phyloP scores from a whole-genome alignment of 768 basidiomycete genomes.

The Gymnopilus dilepis region DNA sequence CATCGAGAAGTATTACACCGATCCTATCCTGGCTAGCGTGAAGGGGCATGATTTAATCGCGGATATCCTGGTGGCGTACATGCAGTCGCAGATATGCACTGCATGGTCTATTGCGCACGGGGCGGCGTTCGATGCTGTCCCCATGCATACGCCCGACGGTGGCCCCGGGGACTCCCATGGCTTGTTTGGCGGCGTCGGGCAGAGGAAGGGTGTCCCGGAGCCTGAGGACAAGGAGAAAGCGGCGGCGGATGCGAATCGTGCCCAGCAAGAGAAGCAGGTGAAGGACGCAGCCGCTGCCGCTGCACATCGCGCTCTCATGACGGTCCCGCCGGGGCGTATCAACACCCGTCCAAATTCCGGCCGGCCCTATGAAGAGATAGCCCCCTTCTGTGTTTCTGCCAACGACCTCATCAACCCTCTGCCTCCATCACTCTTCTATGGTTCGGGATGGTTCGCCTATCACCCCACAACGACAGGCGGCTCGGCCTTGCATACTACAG shows the following conservation, averaged over 20 bases:
- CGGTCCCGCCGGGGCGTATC: slow-evolving; percentile 78
- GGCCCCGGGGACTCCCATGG: slow-evolving; percentile 50
- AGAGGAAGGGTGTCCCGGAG: slow-evolving; percentile 77
- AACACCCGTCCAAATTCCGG: slow-evolving; percentile 60
- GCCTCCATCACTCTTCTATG: slow-evolving; percentile 92
- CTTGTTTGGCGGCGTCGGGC: slow-evolving; percentile 85
- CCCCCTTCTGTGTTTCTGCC: slow-evolving; percentile 93
- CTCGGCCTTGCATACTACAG: slow-evolving; percentile 55
- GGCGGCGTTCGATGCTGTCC: slow-evolving; percentile 63
- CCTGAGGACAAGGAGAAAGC: slow-evolving; percentile 35
- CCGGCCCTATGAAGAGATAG: slow-evolving; percentile 79
- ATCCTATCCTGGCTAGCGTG: slow-evolving; percentile 81
- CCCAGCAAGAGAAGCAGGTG: background rate
- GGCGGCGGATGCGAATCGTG: slow-evolving; percentile 33
- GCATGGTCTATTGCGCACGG: slow-evolving; percentile 83
- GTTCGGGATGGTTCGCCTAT: slow-evolving; percentile 86
- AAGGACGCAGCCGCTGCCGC: slow-evolving; percentile 39
- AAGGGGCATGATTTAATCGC: slow-evolving; percentile 84
- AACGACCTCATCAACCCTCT: slow-evolving; percentile 98
- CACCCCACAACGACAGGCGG: slow-evolving; percentile 61
- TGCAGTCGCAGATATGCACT: slow-evolving; percentile 87
- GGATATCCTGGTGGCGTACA: slow-evolving; percentile 91
- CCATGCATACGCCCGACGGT: slow-evolving; percentile 38
- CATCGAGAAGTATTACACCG: slow-evolving; percentile 74
- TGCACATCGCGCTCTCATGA: slow-evolving; percentile 37